phyloP scores from a whole-genome alignment of 1,139 yeast species.

The Geotrichum citri-aurantii region DNA sequence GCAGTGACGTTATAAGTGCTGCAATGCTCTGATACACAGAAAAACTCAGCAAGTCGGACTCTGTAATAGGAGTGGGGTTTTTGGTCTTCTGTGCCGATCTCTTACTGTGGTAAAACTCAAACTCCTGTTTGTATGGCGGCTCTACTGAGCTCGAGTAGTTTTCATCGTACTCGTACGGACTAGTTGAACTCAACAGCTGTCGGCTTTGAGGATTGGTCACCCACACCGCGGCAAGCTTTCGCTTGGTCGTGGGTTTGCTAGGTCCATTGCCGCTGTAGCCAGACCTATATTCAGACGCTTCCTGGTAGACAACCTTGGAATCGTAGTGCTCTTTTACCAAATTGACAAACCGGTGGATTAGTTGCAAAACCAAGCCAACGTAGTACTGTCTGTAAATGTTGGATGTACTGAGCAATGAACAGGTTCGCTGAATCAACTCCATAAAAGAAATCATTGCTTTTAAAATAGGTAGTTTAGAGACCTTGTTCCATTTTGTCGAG shows the following conservation, averaged over 20 bases:
- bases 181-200: conserved; percentile 6
- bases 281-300: conserved; percentile 8
- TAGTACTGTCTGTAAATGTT: conserved; percentile 35
- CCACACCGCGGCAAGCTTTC: conserved; percentile 19
- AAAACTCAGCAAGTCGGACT: conserved; percentile 13
- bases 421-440: conserved; percentile 29
- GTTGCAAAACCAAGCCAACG: conserved; percentile 30
- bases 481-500: conserved; percentile 30
- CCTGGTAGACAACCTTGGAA: conserved; percentile 15
- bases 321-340: conserved; percentile 20
- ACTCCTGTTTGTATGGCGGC: conserved; percentile 13
- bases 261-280: conserved; percentile 1
- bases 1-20: conserved; percentile 15
- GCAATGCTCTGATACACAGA: conserved; percentile 13
- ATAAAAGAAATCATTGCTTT: conserved; percentile 29
- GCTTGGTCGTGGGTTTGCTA: conserved; percentile 10
- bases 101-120: conserved; percentile 15
- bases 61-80: conserved; percentile 10
- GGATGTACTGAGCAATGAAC: conserved; percentile 35
- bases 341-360: conserved; percentile 25
- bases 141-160: conserved; percentile 9
- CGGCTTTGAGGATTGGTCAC: conserved; percentile 8
- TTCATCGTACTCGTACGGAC: conserved; percentile 14
- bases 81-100: conserved; percentile 15
- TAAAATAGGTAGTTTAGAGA: conserved; percentile 34